Evolutionary conservation across 805 yeast genomes (phyloP).

Genomic region (Cyberlindnera xylosilytica): DNA sequence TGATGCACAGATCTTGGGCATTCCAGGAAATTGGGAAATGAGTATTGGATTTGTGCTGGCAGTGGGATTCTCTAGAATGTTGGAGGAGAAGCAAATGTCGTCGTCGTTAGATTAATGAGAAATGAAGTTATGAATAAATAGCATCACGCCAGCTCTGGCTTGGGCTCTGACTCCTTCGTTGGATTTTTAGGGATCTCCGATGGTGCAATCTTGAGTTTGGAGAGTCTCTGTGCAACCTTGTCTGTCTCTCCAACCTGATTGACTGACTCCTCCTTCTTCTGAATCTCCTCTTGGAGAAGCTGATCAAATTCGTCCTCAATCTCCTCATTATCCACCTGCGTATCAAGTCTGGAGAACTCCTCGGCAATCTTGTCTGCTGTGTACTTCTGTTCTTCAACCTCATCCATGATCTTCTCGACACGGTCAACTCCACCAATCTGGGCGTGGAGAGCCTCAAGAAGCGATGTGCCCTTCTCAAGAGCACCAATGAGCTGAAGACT

Average conservation of each 20-base stretch:
- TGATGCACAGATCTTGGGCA: constrained; percentile 30
- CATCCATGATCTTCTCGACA: constrained; percentile 39
- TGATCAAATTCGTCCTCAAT: constrained; percentile 35
- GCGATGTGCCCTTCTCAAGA: constrained; percentile 33
- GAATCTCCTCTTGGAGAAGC: constrained; percentile 26
- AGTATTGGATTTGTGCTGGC: constrained; percentile 54
- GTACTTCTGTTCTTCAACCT: constrained; percentile 35
- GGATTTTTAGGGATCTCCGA: neutral
- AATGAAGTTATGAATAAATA: too few species aligned
- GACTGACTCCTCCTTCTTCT: constrained; percentile 5
- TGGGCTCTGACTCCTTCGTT: constrained; percentile 2
- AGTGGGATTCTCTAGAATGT: constrained; percentile 39
- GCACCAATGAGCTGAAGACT: constrained; percentile 38
- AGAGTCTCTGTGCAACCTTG: constrained; percentile 24
- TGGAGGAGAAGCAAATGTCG: constrained; percentile 23
- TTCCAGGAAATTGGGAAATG: constrained; percentile 49
- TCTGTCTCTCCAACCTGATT: constrained; percentile 4
- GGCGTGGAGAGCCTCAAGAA: constrained; percentile 36
- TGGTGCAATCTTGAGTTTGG: constrained; percentile 25
- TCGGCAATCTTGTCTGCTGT: constrained; percentile 38
- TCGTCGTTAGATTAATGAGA: neutral
- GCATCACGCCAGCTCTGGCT: neutral
- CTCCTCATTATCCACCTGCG: constrained; percentile 25
- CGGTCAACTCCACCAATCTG: constrained; percentile 42
- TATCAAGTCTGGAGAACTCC: constrained; percentile 26